Base-by-base conservation (phyloP, 192 early-diverging fungal genomes). In the Funneliformis geosporum region DNA sequence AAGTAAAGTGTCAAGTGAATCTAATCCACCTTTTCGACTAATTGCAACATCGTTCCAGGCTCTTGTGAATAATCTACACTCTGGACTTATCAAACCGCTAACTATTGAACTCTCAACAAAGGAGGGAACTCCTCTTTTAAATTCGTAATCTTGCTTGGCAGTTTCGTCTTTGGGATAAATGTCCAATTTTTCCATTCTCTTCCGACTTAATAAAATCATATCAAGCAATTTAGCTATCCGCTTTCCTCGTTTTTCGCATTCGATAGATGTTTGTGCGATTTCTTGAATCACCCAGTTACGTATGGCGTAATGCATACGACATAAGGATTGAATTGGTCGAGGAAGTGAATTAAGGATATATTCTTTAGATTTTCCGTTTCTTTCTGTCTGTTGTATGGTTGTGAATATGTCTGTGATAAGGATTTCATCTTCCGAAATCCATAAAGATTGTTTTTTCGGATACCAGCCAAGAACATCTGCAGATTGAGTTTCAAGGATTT, bases 91-190 rank as follows among this genome's bases (percentile, higher is more conserved):
- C 33, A 94, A 79, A 0, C 91, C 92, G 62, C 90, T 90, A 9
- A 90, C 87, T 5, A 94, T 82, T 1, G 92, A 90, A 25, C 87
- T 83, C 79, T 94, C 93, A 8, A 94, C 87, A 87, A 93, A 92
- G 0, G 89, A 89, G 2, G 92, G 93, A 43, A 93, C 89, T 11
- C 79, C 65, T 60, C 77, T 75, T 25, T 72, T 38, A 9, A 47
- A 12, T 23, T 70, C 73, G 7, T 78, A 44, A 5, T 61, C 79
- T 46, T 83, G 47, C n/a, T 69, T 59, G 0, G 79, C 44, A 0
- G 39, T 23, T 44, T 83, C 82, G 38, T 67, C 60, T 60, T 46
- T 62, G 25, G 62, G 73, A 42, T 66, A 61, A 64, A 65, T 80
- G 25, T 55, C 74, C 75, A 77, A 83, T 76, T 12, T 60, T 33